A percentile compares a stretch with the other conserved stretches of the same genome.
phyloP scores from a whole-genome alignment of 2,329 filamentous ascomycete genomes.

The Pyricularia sp. region DNA sequence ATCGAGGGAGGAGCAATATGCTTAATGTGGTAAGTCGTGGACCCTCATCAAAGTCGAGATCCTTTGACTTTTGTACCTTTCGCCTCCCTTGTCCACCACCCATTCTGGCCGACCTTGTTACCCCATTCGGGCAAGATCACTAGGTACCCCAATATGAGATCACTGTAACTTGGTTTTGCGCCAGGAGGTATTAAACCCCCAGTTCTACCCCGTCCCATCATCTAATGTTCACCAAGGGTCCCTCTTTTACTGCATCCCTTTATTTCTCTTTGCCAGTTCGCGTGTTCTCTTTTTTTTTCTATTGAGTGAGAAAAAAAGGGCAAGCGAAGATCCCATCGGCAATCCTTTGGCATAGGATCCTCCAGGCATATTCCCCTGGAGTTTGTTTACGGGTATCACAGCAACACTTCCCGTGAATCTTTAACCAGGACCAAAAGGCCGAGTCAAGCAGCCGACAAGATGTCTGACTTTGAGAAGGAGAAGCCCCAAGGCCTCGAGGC shows the following conservation, averaged over 20 bases:
- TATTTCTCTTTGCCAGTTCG: neutral
- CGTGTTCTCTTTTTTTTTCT: neutral
- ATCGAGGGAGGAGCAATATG: neutral
- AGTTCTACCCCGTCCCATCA: neutral
- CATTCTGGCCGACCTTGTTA: neutral
- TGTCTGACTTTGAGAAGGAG: neutral
- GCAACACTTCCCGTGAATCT: neutral
- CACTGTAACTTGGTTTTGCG: neutral
- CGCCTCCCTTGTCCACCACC: neutral
- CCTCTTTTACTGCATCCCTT: neutral
- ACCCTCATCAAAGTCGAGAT: neutral
- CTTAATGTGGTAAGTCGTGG: neutral
- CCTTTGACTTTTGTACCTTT: neutral
- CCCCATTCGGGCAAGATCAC: neutral
- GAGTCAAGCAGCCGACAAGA: neutral
- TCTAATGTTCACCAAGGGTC: neutral
- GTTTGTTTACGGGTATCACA: neutral
- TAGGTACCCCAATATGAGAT: neutral
- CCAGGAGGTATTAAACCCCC: neutral
- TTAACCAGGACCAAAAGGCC: neutral
- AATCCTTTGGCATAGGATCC: neutral
- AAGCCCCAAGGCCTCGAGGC: constrained; percentile 1
- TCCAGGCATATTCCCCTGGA: neutral
- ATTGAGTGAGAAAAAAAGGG: neutral
- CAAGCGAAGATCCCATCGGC: neutral